Base-by-base conservation (phyloP, 352 stramenopile species). In the Phytophthora pisi region DNA sequence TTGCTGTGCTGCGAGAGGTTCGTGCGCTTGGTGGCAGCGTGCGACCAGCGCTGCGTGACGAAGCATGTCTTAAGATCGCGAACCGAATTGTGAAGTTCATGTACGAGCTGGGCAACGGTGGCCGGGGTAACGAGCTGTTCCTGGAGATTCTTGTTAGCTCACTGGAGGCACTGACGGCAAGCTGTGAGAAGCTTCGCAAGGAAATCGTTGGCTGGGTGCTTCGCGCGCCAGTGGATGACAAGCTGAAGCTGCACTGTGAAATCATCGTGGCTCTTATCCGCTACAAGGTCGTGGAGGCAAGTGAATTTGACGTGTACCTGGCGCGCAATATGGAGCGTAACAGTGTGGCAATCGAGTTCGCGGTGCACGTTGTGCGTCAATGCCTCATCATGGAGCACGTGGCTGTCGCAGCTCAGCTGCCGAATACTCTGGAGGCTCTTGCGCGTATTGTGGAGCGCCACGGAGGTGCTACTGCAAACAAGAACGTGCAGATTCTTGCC, bases 31-130 rank as follows among this genome's bases (percentile, higher is more conserved):
- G 86, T 18, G 70, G 77, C 7, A 86, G 80, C 46, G 88, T 96
- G n/a, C 91, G 92, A 69, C 82, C 86, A 23, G 68, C 74, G 4
- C 66, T 93, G 10, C 84, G 90, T 16, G 90, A 97, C 70, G 96
- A 99, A 75, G 89, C 93, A 16, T 94, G 94, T 26, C 79, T 99
- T n/a, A 97, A 94, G 73, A 98, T 99, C 68, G 94, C 93, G 1
- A 96, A 99, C 68, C 88, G 86, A 23, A 98, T 99, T 57, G 98
- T 99, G 64, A 99, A 99, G 80, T 96, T 96, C 53, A 92, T 99
- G 67, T 99, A 99, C 62, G 96, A 99, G 65, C 69, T 96, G 18
- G 86, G 86, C 15, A 82, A 84, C 26, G 86, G 86, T 15, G 85
- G 86, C 8, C 86, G 85, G 51, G 87, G 97, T 18, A 91, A 97